Base-by-base conservation (phyloP, 1,284 basidiomycete genomes). In the Golubevia pallescens region DNA sequence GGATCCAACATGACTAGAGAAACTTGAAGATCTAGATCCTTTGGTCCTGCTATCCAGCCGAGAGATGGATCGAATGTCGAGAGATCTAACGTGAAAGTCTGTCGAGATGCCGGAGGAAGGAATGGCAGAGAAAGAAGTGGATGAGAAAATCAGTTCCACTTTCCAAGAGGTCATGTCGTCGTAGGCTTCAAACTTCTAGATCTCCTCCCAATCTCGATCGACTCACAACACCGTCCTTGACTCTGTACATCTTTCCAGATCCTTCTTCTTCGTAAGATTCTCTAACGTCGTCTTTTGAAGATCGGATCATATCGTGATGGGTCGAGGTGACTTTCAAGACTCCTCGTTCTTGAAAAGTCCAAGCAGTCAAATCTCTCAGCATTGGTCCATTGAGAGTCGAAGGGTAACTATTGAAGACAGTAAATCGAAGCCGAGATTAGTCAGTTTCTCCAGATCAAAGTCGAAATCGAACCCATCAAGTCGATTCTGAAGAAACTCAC, bases 1-100 rank as follows among this genome's bases (percentile, higher is more conserved):
- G 82, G 81, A 42, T 85, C 82, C n/a, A 85, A 67, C 82, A 85
- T 85, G 20, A 66, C 60, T 34, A 81, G 75, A 5, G 73, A 70
- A 7, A 85, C 74, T 58, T 85, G 82, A 8, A 82, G 58, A 62
- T 77, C 76, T 51, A 84, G 64, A 8, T 61, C 52, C 1, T 13
- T 23, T 8, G 73, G 69, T 8, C 77, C 78, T 0, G 80, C 69
- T 1, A 57, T 52, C 77, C 77, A 85, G 3, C 70, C 72, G 0
- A 48, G 13, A 1, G 21, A 10, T 4, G 74, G 63, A 0, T 66
- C 54, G 62, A 74, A 74, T 34, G 68, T 58, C 6, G 68, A 57
- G 1, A 85, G 32, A 19, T 81, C 77, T 16, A 84, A 57, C n/a
- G 28, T 42, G 70, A 62, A 72, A 4, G 61, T 68, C 63, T 64